Conservation (phyloP, 257 asterid genomes). For the Ehretia macrophylla region DNA sequence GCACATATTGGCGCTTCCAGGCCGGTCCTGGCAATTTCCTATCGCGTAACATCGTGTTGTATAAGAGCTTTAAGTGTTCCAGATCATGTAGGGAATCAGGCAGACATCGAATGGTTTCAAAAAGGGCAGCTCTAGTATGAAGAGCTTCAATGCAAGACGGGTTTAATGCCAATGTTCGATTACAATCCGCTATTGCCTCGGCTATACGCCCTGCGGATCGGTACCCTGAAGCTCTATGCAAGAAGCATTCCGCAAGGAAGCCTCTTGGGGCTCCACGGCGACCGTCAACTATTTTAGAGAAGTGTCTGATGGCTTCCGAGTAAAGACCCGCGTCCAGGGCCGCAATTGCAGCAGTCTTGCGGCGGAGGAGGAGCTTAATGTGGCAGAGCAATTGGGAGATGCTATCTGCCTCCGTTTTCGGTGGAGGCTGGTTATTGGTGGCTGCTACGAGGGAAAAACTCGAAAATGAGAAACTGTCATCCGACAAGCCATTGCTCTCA, state of each 20-base stretch:
- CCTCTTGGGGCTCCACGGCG: constrained; percentile 78
- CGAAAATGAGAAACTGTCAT: constrained; percentile 55
- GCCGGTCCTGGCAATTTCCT: constrained; percentile 59
- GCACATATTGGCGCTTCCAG: constrained; percentile 64
- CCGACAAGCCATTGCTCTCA: constrained; percentile 55
- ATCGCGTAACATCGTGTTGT: constrained; percentile 61
- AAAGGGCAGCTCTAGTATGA: constrained; percentile 52
- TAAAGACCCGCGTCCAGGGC: constrained; percentile 67
- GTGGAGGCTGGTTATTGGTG: constrained; percentile 26
- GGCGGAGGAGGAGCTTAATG: constrained; percentile 68
- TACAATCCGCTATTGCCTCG: constrained; percentile 75
- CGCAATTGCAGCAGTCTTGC: constrained; percentile 70
- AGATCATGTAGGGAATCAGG: constrained; percentile 77
- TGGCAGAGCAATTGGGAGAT: constrained; percentile 63
- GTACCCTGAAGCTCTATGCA: constrained; percentile 60
- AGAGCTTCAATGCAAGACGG: constrained; percentile 74
- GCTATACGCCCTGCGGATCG: constrained; percentile 55
- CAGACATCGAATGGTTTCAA: constrained; percentile 57
- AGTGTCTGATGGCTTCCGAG: constrained; percentile 64
- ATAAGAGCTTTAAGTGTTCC: constrained; percentile 67
- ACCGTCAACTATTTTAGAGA: constrained; percentile 70
- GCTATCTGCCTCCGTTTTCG: constrained; percentile 52
- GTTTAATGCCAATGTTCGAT: constrained; percentile 59
- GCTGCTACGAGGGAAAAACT: constrained; percentile 30
- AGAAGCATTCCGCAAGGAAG: constrained; percentile 59